These are phyloP conservation scores for Boletus barrowsii DNA, from an alignment of 768 basidiomycete species.

Conservation along the genomic window DNA sequence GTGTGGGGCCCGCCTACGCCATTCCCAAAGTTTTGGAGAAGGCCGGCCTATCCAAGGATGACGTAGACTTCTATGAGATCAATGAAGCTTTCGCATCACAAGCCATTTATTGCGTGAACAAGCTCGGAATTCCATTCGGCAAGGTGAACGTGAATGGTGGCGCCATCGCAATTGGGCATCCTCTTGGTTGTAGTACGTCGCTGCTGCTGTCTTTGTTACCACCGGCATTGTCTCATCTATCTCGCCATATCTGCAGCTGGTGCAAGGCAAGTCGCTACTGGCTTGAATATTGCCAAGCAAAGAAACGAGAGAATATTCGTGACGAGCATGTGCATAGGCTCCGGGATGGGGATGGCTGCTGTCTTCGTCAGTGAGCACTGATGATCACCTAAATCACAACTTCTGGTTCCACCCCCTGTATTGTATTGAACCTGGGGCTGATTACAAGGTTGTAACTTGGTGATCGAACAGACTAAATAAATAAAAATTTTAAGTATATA, in stretches of 20 bases:
- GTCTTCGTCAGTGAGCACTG: conserved; percentile 83
- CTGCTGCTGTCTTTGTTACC: conserved; percentile 4
- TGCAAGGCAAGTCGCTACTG: conserved; percentile 85
- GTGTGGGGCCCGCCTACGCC: conserved; percentile 86
- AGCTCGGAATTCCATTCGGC: conserved; percentile 64
- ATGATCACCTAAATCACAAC: neutral
- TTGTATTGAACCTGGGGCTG: neutral
- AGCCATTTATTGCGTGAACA: conserved; percentile 70
- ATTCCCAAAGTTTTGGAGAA: conserved; percentile 73
- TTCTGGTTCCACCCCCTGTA: neutral
- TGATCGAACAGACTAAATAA: too few species aligned
- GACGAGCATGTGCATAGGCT: conserved; percentile 90
- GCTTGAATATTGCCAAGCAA: conserved; percentile 75
- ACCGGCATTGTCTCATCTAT: conserved; percentile 2
- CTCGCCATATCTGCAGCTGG: conserved; percentile 48
- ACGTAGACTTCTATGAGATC: conserved; percentile 90
- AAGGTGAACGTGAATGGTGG: conserved; percentile 90
- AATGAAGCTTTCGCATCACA: conserved; percentile 90
- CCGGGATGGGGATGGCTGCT: conserved; percentile 89
- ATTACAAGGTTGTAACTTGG: too few species aligned
- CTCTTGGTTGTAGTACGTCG: conserved; percentile 78
- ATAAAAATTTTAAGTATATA: too few species aligned
- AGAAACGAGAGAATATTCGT: conserved; percentile 75
- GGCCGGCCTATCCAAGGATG: conserved; percentile 60
- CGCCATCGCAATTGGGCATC: conserved; percentile 87